Evolutionary conservation across 2,329 filamentous ascomycete genomes (phyloP), one percentile per base, ranked within the genome.

Genomic region (Phaeosphaeriaceae sp.): DNA sequence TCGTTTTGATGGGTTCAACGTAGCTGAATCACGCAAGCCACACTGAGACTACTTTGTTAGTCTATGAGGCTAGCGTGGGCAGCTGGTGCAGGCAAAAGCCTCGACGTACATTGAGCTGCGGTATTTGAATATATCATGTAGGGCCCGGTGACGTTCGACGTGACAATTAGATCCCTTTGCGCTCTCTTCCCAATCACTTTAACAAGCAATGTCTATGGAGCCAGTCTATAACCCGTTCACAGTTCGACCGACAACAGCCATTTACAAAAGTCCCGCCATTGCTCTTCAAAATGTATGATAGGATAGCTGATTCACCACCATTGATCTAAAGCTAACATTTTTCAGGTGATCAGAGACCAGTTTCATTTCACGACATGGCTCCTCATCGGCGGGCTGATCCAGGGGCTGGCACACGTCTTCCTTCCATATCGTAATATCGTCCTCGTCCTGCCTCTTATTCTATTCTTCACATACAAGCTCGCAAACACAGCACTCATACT

Each of bases 351-450:
- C 40, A 53, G 53, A n/a, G 58, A 61, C 21, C 60, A 58, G 20
- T 53, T 57, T 21, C 45, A 33, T 40, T 33, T 63, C 20, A n/a
- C 46, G 7, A 60, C 53, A 33, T 61, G 53, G 55, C 55, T 60
- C n/a, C 51, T 53, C 3, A 44, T 61, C 27, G 61, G 58, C 3
- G 61, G 53, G 13, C 10, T 53, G 0, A 48, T 63, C 2, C 58
- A 63, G 44, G 53, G 53, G 15, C 19, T 44, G 7, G 55, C 53
- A 27, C 56, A 54, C 22, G 21, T 52, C 19, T 36, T 57, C 36
- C 47, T 54, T 3, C 60, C 54, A 3, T 60, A 63, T 31, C 55
- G 57, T 13, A 60, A 60, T 44, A 63, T 60, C 44, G 57, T 56
- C 24, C 48, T 54, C 17, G 41, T 62, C 21, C 53, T 60, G 11